Conservation (phyloP, 2,329 filamentous ascomycete species). For the Penicillium palitans region DNA sequence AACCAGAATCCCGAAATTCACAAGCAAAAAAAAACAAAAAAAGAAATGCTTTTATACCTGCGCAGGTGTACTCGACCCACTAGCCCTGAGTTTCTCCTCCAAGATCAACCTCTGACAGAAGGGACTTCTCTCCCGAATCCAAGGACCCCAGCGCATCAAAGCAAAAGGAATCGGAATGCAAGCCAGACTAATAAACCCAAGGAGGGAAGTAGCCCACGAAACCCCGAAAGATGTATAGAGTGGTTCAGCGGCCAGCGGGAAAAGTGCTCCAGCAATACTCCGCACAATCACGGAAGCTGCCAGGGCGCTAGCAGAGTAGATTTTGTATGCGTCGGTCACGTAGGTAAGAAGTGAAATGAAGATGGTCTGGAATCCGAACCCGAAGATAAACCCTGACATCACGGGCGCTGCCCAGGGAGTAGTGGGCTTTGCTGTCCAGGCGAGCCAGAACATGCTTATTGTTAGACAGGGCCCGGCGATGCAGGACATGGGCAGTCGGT, state of each 20-base stretch:
- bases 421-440: slow-evolving; percentile 54
- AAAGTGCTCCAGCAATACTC: slow-evolving; percentile 54
- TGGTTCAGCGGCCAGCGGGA: slow-evolving; percentile 53
- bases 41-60: slow-evolving; percentile 7
- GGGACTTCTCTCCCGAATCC: slow-evolving; percentile 31
- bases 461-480: slow-evolving; percentile 66
- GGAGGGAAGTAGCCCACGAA: slow-evolving; percentile 43
- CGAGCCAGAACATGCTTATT: slow-evolving; percentile 55
- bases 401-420: slow-evolving; percentile 59
- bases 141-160: slow-evolving; percentile 32
- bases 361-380: slow-evolving; percentile 61
- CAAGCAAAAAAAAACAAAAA: neutral
- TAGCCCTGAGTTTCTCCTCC: slow-evolving; percentile 21
- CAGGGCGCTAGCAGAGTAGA: slow-evolving; percentile 60
- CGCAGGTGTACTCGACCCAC: slow-evolving; percentile 19
- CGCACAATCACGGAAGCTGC: slow-evolving; percentile 54
- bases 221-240: slow-evolving; percentile 44
- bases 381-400: slow-evolving; percentile 62
- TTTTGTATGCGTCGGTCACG: slow-evolving; percentile 66
- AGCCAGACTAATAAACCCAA: slow-evolving; percentile 42
- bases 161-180: slow-evolving; percentile 45
- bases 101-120: slow-evolving; percentile 34
- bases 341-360: slow-evolving; percentile 67
- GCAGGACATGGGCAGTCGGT: slow-evolving; percentile 70
- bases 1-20: neutral